phyloP scores from a whole-genome alignment of 2,329 filamentous ascomycete genomes.

The Scedosporium apiospermum region DNA sequence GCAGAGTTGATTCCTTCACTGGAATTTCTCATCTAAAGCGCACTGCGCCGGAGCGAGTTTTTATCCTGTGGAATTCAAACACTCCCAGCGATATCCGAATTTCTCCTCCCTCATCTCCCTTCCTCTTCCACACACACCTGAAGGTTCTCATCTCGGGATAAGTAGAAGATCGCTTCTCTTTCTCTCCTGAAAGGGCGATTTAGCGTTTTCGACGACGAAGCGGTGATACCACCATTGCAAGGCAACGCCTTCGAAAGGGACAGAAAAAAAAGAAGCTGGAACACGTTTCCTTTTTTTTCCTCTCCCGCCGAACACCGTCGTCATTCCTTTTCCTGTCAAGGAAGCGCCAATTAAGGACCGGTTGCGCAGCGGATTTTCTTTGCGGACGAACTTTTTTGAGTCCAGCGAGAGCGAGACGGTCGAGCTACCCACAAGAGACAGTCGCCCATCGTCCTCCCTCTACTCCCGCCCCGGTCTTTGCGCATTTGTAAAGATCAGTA shows the following conservation, averaged over 20 bases:
- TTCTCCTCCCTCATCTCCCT: conserved; percentile 1
- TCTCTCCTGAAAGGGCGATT: background rate
- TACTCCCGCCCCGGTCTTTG: conserved; percentile 1
- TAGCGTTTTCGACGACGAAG: background rate
- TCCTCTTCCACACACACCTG: background rate
- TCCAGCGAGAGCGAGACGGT: conserved; percentile 4
- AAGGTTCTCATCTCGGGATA: background rate
- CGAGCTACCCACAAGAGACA: conserved; percentile 6
- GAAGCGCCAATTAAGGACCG: background rate
- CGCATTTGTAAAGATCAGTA: conserved; percentile 4
- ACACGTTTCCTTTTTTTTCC: conserved; percentile 25
- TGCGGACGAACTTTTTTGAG: background rate
- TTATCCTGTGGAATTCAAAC: background rate
- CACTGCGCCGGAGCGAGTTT: conserved; percentile 6
- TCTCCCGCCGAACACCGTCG: conserved; percentile 1
- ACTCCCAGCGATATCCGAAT: background rate
- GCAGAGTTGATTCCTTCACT: conserved; percentile 7
- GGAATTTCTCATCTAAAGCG: background rate
- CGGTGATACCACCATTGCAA: conserved; percentile 5
- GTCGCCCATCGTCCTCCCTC: conserved; percentile 6
- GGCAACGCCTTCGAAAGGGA: conserved; percentile 5
- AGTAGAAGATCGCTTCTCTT: background rate
- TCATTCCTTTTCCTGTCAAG: background rate
- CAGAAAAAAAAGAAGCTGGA: conserved; percentile 27
- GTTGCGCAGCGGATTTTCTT: background rate